Evolutionary conservation across 306 rosid species (phyloP).

Genomic region (Lagenaria siceraria): DNA sequence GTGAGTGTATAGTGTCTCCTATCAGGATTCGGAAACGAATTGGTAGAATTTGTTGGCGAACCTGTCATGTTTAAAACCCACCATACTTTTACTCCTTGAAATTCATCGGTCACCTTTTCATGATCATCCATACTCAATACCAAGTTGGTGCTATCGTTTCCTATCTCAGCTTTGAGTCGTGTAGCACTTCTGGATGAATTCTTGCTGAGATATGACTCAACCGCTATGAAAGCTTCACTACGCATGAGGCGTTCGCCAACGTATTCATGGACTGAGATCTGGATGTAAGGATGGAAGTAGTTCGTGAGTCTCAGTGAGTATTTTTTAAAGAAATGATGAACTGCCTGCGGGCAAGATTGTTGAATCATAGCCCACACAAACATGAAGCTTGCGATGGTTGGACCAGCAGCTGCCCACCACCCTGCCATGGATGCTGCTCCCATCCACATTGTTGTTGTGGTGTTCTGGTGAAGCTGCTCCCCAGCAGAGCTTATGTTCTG

Average conservation of each 20-base stretch:
- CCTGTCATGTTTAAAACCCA: conserved; percentile 45
- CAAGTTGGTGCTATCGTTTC: conserved; percentile 40
- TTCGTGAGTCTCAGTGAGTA: conserved; percentile 22
- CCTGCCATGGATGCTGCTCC: background rate
- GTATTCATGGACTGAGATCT: conserved; percentile 64
- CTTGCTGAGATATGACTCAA: conserved; percentile 71
- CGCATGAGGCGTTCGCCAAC: conserved; percentile 60
- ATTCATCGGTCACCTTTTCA: conserved; percentile 60
- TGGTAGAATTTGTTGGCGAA: conserved; percentile 38
- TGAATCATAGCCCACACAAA: conserved; percentile 62
- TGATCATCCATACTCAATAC: conserved; percentile 71
- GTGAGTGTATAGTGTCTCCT: conserved; percentile 49
- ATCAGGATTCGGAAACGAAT: conserved; percentile 51
- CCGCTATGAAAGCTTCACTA: conserved; percentile 66
- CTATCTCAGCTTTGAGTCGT: conserved; percentile 78
- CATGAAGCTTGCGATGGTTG: conserved; percentile 72
- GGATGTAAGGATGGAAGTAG: conserved; percentile 56
- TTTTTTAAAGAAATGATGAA: conserved; percentile 39
- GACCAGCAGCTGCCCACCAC: conserved; percentile 56
- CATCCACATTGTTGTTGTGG: background rate
- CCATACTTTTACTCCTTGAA: conserved; percentile 38
- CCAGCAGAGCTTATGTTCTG: background rate
- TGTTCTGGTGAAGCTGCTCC: background rate
- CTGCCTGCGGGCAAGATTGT: conserved; percentile 68
- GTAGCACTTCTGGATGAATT: conserved; percentile 64